phyloP scores from a whole-genome alignment of 306 rosid genomes.

The Vigna angularis region DNA sequence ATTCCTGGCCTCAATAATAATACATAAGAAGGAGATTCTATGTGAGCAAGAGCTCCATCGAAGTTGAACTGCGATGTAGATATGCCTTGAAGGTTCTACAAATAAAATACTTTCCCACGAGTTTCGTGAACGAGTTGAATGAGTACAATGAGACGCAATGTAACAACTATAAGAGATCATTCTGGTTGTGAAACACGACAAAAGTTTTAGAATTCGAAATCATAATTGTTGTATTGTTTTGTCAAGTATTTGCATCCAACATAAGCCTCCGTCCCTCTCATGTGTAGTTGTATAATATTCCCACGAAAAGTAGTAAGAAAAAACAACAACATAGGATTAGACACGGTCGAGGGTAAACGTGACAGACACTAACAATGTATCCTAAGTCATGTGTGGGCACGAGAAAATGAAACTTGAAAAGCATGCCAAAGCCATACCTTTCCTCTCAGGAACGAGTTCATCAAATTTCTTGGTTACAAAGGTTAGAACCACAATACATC shows the following conservation, averaged over 20 bases:
- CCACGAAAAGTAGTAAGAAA: neutral
- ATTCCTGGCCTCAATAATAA: no score
- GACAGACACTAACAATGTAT: conserved; percentile 4
- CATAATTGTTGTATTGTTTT: neutral
- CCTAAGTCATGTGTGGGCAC: conserved; percentile 34
- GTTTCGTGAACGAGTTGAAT: no score
- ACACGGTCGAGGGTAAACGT: conserved; percentile 2
- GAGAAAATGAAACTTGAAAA: conserved; percentile 56
- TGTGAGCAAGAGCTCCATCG: no score
- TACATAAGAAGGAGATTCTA: no score
- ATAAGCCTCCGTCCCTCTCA: neutral
- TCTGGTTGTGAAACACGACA: no score
- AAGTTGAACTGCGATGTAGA: no score
- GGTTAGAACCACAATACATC: conserved; percentile 48
- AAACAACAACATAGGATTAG: neutral
- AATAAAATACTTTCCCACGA: no score
- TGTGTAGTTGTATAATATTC: neutral
- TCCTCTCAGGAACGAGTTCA: conserved; percentile 37
- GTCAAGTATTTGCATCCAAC: neutral
- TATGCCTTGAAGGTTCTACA: no score
- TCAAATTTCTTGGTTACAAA: conserved; percentile 54
- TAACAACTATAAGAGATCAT: no score
- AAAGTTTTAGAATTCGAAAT: neutral
- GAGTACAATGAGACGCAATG: no score
- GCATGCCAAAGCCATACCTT: conserved; percentile 69